phyloP scores from a whole-genome alignment of 2,329 filamentous ascomycete species.

The Corniculantispora saksenae region DNA sequence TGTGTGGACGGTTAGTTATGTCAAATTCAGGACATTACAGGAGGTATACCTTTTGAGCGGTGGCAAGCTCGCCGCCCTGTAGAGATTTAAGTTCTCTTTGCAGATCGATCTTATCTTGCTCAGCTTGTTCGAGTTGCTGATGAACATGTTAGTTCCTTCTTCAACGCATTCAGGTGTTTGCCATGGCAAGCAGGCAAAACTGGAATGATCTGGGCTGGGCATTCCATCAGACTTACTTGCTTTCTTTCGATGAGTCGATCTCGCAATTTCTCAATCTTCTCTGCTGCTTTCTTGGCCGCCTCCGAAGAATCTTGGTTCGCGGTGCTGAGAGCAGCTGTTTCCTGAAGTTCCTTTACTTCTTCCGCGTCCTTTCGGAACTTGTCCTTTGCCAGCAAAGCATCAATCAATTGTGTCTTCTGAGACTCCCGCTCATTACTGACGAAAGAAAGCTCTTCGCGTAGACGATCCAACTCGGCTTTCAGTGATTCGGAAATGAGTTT shows the following conservation, averaged over 20 bases:
- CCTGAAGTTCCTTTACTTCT: constrained; percentile 45
- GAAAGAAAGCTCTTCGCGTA: constrained; percentile 52
- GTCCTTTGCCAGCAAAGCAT: constrained; percentile 61
- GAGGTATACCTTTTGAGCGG: constrained; percentile 54
- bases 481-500: constrained; percentile 60
- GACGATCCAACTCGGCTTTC: constrained; percentile 56
- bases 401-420: constrained; percentile 60
- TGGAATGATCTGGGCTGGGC: too few relatives aligned
- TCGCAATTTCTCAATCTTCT: constrained; percentile 61
- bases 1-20: too few relatives aligned
- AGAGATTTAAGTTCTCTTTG: constrained; percentile 56
- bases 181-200: not conserved
- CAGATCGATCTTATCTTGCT: constrained; percentile 57
- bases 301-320: constrained; percentile 38
- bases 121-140: constrained; percentile 60
- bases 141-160: not conserved
- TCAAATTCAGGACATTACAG: too few relatives aligned
- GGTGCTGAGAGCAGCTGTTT: constrained; percentile 34
- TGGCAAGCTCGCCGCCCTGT: constrained; percentile 49
- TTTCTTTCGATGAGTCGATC: constrained; percentile 56
- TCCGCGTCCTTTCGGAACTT: constrained; percentile 58
- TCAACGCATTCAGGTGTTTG: too few relatives aligned
- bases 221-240: constrained; percentile 50
- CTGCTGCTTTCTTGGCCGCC: constrained; percentile 43
- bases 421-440: constrained; percentile 55